Evolutionary conservation across 257 asterid species (phyloP).

Genomic region (Craterostigma plantagineum): DNA sequence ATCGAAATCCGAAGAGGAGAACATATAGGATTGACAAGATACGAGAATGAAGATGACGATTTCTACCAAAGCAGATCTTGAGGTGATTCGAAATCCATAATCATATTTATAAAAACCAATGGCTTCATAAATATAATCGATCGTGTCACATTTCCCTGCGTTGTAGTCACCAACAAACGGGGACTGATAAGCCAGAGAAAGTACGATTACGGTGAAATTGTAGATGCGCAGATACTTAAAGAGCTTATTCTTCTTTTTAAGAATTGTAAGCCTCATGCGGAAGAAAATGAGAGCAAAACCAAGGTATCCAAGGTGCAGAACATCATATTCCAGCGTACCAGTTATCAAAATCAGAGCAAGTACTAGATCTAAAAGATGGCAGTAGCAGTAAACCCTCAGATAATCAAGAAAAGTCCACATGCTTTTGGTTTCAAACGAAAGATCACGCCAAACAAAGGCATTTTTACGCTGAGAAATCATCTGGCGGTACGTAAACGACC

Average conservation of each 20-base stretch:
- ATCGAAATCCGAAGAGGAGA: constrained; percentile 86
- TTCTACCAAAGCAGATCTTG: constrained; percentile 96
- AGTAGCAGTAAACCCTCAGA: constrained; percentile 92
- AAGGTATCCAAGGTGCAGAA: constrained; percentile 97
- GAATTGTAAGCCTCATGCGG: constrained; percentile 79
- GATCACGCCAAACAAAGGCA: constrained; percentile 86
- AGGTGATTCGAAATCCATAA: constrained; percentile 92
- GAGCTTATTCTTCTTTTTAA: constrained; percentile 83
- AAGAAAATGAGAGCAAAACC: constrained; percentile 89
- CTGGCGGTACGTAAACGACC: constrained; percentile 60
- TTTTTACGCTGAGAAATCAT: constrained; percentile 80
- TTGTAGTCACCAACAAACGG: constrained; percentile 73
- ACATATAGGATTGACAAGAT: constrained; percentile 92
- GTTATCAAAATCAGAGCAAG: constrained; percentile 78
- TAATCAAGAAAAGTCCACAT: constrained; percentile 98
- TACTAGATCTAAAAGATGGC: constrained; percentile 95
- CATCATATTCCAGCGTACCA: constrained; percentile 89
- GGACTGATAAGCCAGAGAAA: constrained; percentile 91
- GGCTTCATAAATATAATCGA: constrained; percentile 84
- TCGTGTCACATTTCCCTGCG: constrained; percentile 67
- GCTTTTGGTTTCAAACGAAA: constrained; percentile 92
- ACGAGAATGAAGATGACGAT: constrained; percentile 80
- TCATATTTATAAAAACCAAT: constrained; percentile 92
- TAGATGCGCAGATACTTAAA: constrained; percentile 72
- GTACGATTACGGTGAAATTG: constrained; percentile 85